phyloP scores from a whole-genome alignment of 768 basidiomycete genomes.

The Termitomyces eurrhizus region DNA sequence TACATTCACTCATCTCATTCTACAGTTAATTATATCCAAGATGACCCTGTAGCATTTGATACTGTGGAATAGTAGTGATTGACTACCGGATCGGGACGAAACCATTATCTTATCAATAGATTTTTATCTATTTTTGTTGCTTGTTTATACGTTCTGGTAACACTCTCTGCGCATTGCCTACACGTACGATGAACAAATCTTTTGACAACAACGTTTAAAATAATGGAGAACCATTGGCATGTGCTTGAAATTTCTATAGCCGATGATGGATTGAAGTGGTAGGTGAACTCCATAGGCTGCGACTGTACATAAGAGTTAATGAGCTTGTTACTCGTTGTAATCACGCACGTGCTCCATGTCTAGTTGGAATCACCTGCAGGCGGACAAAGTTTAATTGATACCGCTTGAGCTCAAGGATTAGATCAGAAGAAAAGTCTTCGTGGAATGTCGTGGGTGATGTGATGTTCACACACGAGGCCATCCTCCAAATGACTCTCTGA shows the following conservation, averaged over 20 bases:
- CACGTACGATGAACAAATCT: not conserved
- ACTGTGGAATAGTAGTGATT: not conserved
- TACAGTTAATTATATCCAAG: not conserved
- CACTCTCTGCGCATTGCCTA: not conserved
- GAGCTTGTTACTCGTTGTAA: not conserved
- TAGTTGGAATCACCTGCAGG: not conserved
- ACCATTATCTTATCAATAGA: not conserved
- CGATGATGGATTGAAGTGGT: not conserved
- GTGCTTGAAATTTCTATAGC: not conserved
- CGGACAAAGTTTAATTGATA: not conserved
- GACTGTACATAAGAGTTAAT: not conserved
- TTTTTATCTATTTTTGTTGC: too few species aligned
- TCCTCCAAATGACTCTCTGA: not conserved
- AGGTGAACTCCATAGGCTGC: not conserved
- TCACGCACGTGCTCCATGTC: not conserved
- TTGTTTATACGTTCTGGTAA: not conserved
- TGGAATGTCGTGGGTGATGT: too few species aligned
- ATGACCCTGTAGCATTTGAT: not conserved
- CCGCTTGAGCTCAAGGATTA: too few species aligned
- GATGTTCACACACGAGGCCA: not conserved
- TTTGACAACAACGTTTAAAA: not conserved
- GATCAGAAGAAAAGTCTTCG: too few species aligned
- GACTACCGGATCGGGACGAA: not conserved
- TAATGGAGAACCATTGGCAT: not conserved
- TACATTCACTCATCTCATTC: not conserved